A percentile compares a stretch with the other conserved stretches of the same genome.
Evolutionary conservation across 345 rosid species (phyloP).

Genomic region (Eucalyptus sp.): DNA sequence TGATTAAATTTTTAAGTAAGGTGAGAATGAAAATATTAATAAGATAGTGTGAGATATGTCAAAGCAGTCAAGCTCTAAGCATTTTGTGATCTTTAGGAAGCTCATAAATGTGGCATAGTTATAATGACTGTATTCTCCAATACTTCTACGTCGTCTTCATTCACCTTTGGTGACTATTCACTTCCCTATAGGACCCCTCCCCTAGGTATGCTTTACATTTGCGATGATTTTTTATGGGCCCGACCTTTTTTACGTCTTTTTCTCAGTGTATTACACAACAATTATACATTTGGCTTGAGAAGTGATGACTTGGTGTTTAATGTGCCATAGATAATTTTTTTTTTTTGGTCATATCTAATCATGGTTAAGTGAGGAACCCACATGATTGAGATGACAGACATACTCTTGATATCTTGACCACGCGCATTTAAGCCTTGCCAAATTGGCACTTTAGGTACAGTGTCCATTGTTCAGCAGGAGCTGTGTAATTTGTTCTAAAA

Average conservation of each 20-base stretch:
- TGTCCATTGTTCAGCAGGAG: neutral
- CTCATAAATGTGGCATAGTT: neutral
- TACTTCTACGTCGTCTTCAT: neutral
- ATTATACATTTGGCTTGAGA: neutral
- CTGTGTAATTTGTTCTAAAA: neutral
- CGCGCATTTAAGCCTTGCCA: too few relatives aligned
- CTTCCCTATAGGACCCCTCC: neutral
- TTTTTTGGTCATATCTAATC: neutral
- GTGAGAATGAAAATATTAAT: neutral
- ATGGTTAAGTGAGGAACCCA: neutral
- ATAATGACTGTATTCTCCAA: neutral
- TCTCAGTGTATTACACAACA: neutral
- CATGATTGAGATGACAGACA: neutral
- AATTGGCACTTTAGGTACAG: neutral
- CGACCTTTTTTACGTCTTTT: neutral
- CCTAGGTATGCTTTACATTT: neutral
- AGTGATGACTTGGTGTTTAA: neutral
- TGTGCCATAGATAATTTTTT: neutral
- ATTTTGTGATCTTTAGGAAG: neutral
- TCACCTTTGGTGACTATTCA: neutral
- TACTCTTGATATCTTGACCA: neutral
- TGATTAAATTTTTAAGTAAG: neutral
- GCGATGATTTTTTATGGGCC: neutral
- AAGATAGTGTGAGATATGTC: neutral
- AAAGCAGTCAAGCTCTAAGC: neutral